Base-by-base conservation (phyloP, 495 filamentous ascomycete species). In the Aspergillus ostianus region DNA sequence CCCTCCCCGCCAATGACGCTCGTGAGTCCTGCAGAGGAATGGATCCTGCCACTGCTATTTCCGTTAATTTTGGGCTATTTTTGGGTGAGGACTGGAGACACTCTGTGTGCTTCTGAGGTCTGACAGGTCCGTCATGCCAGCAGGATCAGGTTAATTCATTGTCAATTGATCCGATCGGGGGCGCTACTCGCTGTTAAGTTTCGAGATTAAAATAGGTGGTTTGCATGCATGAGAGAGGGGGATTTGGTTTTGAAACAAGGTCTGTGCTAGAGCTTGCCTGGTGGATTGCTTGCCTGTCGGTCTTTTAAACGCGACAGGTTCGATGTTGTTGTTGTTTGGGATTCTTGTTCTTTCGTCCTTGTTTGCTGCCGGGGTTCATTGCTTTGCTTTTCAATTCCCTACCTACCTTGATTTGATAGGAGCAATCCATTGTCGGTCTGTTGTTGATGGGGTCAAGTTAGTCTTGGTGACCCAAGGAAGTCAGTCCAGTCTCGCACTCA, bases 1-100 rank as follows among this genome's bases (percentile, higher is more conserved):
- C 36, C 36, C 13, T 17, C 13, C 36, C 36, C 36, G 9, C 36
- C 36, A 41, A 15, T 41, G 36, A 41, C 3, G 9, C 36, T 15
- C 36, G 6, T 15, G 13, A 10, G 15, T 15, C 36, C 36, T 41
- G 36, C 36, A 41, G 36, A 41, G 36, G 1, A 15, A 41, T 41
- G 36, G 36, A 41, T 41, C 36, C 36, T 41, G 9, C 13, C 13
- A 4, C 36, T 41, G 36, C 13, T 41, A 41, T 15, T 13, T 41
- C 8, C 13, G 36, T 41, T 41, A 41, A 41, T 41, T 41, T 53
- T 46, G 36, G 45, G 27, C 58, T 60, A 62, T 62, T 62, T 57
- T 62, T 57, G 59, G 59, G 53, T 27, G 9, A 9, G 21, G 27
- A 32, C 15, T 4, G 19, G 47, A 49, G 47, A 13, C 4, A 10